These are phyloP conservation scores for Pleoardoris graminearum DNA, from an alignment of 2,329 filamentous ascomycete species.

Conservation along the genomic window DNA sequence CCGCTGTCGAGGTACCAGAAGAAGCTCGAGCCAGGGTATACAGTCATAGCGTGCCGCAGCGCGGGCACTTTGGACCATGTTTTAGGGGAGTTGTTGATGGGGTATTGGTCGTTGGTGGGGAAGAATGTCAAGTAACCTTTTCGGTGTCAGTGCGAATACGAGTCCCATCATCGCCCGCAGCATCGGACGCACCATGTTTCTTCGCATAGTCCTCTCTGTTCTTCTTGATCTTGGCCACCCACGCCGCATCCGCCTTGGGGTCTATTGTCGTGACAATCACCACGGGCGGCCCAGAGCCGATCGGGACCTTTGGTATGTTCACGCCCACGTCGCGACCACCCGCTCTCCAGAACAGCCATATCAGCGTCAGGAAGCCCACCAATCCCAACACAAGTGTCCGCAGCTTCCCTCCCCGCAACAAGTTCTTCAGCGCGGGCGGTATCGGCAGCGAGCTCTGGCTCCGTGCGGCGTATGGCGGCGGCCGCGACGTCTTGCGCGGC, in stretches of 20 bases:
- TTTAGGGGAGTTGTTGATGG: constrained; percentile 59
- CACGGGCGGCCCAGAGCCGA: constrained; percentile 55
- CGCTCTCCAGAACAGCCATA: constrained; percentile 43
- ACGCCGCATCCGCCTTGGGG: constrained; percentile 65
- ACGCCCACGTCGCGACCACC: constrained; percentile 22
- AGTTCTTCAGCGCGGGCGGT: constrained; percentile 52
- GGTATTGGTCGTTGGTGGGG: constrained; percentile 74
- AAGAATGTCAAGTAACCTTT: constrained; percentile 87
- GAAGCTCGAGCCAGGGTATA: constrained; percentile 74
- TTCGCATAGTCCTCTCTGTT: constrained; percentile 85
- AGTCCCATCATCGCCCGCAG: not conserved
- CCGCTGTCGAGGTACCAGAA: constrained; percentile 88
- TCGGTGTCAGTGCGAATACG: constrained; percentile 9
- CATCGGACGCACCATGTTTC: constrained; percentile 70
- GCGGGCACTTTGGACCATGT: constrained; percentile 83
- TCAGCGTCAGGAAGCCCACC: constrained; percentile 56
- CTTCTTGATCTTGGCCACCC: constrained; percentile 73
- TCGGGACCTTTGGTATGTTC: constrained; percentile 37
- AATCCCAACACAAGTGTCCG: constrained; percentile 60
- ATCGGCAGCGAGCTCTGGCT: constrained; percentile 49
- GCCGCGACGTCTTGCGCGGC: constrained; percentile 78
- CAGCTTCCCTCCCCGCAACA: constrained; percentile 63
- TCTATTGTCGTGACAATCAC: constrained; percentile 89
- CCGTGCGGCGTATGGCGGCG: constrained; percentile 69
- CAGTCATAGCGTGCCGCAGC: constrained; percentile 83